Conservation (phyloP, 148 eudicot genomes). For the Hydrangea macrophylla region DNA sequence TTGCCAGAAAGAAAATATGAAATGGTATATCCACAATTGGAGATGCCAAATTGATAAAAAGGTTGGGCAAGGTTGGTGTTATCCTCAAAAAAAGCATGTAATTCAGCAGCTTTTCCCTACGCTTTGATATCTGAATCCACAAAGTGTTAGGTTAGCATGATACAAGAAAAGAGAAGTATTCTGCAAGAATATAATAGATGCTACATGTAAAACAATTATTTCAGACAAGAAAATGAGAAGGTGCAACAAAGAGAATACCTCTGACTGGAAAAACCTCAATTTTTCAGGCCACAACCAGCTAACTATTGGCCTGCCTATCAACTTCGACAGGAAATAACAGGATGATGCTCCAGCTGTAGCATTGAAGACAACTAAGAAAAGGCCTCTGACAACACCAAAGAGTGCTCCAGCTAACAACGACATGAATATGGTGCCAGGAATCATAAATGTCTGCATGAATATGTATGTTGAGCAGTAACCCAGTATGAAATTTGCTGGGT, state of each 20-base stretch:
- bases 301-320: slow-evolving; percentile 86
- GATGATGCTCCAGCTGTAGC: slow-evolving; percentile 91
- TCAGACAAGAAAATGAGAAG: slow-evolving; percentile 2
- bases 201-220: not conserved
- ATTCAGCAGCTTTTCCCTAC: slow-evolving; percentile 67
- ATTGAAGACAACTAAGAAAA: slow-evolving; percentile 78
- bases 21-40: slow-evolving; percentile 93
- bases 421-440: slow-evolving; percentile 98
- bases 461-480: slow-evolving; percentile 96
- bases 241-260: slow-evolving; percentile 37
- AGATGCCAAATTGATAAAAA: slow-evolving; percentile 92
- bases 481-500: slow-evolving; percentile 84
- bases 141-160: slow-evolving; percentile 5
- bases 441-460: slow-evolving; percentile 99
- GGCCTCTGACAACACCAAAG: slow-evolving; percentile 86
- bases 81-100: slow-evolving; percentile 78
- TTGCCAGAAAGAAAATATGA: slow-evolving; percentile 82
- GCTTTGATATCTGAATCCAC: slow-evolving; percentile 65
- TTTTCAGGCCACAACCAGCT: slow-evolving; percentile 91
- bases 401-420: slow-evolving; percentile 97
- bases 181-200: not conserved
- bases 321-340: slow-evolving; percentile 76
- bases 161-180: not conserved
- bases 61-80: slow-evolving; percentile 86
- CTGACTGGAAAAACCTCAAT: slow-evolving; percentile 70